Evolutionary conservation across 2,329 filamentous ascomycete genomes (phyloP).

Genomic region (Biscogniauxia sp.): DNA sequence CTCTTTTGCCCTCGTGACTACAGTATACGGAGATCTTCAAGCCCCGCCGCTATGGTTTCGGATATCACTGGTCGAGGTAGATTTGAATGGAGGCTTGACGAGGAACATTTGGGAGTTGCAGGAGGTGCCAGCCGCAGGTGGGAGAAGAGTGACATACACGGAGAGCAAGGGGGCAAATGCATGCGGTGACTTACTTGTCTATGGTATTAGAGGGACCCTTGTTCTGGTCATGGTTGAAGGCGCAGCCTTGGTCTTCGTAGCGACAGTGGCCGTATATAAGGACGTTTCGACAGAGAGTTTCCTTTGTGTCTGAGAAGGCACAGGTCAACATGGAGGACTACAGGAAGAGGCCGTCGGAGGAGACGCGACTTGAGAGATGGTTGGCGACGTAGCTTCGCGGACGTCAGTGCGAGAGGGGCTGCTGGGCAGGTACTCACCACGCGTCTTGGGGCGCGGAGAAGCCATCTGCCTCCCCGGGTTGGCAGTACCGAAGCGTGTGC

Average conservation of each 20-base stretch:
- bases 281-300: conserved; percentile 88
- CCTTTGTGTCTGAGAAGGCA: conserved; percentile 66
- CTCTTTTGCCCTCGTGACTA: neutral
- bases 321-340: neutral
- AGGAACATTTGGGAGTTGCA: neutral
- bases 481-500: conserved; percentile 31
- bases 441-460: conserved; percentile 36
- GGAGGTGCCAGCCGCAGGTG: conserved; percentile 12
- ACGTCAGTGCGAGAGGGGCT: neutral
- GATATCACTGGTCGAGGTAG: neutral
- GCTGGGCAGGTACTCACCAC: conserved; percentile 28
- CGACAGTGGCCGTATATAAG: conserved; percentile 91
- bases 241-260: conserved; percentile 87
- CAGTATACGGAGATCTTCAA: neutral
- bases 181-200: conserved; percentile 29
- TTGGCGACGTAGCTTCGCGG: neutral
- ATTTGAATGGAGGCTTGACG: neutral
- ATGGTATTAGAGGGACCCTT: conserved; percentile 47
- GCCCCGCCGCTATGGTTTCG: neutral
- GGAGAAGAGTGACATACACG: neutral
- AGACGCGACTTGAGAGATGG: conserved; percentile 10
- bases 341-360: neutral
- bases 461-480: conserved; percentile 34
- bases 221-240: conserved; percentile 81
- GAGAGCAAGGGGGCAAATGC: neutral